Percentiles rank a stretch among this genome's conserved stretches.
phyloP scores from a whole-genome alignment of 805 yeast genomes.

The Pichia manshurica region DNA sequence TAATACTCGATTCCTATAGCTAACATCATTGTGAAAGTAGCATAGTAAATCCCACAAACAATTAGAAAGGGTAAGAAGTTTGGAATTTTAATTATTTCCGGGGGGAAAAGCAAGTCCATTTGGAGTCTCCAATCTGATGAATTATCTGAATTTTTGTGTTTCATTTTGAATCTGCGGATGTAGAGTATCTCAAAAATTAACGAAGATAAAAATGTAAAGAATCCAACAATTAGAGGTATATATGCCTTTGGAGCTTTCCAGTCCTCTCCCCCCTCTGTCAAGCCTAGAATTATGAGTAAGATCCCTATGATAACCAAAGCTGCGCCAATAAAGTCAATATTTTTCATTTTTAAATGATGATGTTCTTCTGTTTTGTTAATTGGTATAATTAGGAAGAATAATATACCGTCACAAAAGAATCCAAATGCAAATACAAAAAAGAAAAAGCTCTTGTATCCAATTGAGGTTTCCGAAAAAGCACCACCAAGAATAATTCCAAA shows the following conservation, averaged over 20 bases:
- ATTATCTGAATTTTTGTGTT: background rate
- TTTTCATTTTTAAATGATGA: slow-evolving; percentile 16
- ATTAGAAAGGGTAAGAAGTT: slow-evolving; percentile 18
- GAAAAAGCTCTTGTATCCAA: slow-evolving; percentile 38
- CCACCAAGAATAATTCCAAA: slow-evolving; percentile 41
- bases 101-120: slow-evolving; percentile 21
- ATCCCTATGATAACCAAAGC: slow-evolving; percentile 32
- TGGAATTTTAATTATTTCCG: slow-evolving; percentile 18
- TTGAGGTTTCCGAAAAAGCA: slow-evolving; percentile 33
- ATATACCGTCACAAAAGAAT: slow-evolving; percentile 17
- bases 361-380: slow-evolving; percentile 27
- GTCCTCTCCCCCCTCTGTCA: slow-evolving; percentile 40
- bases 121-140: background rate
- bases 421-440: slow-evolving; percentile 34
- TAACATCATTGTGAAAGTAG: slow-evolving; percentile 9
- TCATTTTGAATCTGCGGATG: slow-evolving; percentile 14
- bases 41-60: slow-evolving; percentile 10
- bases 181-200: slow-evolving; percentile 29
- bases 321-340: slow-evolving; percentile 35
- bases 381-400: slow-evolving; percentile 25
- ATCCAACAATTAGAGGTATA: slow-evolving; percentile 37
- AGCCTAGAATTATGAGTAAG: slow-evolving; percentile 36
- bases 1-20: slow-evolving; percentile 16
- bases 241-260: slow-evolving; percentile 40
- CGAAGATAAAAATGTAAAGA: slow-evolving; percentile 26